A percentile compares a stretch with the other conserved stretches of the same genome.
phyloP scores from a whole-genome alignment of 2,329 filamentous ascomycete species.

The Zymoseptoria pseudotritici region DNA sequence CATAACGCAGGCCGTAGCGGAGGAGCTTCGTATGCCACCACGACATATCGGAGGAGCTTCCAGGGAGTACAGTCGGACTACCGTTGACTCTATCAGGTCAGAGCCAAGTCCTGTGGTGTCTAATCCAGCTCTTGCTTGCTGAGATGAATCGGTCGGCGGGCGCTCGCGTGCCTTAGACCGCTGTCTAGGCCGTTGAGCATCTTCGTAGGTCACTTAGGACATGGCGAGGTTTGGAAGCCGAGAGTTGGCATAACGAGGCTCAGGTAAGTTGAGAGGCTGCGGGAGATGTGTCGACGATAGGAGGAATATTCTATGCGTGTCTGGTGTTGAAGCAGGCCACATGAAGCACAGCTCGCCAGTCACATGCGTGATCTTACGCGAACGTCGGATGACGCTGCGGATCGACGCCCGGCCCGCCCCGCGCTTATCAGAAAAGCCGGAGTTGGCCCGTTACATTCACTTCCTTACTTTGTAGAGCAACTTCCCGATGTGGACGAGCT shows the following conservation, averaged over 20 bases:
- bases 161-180: neutral
- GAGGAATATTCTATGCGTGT: neutral
- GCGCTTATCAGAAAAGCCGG: neutral
- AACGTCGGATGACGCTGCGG: neutral
- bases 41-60: conserved; percentile 1
- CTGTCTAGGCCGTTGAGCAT: neutral
- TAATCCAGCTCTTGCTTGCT: neutral
- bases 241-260: neutral
- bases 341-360: neutral
- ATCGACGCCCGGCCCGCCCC: neutral
- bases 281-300: neutral
- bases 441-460: neutral
- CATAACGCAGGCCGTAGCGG: conserved; percentile 53
- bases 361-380: neutral
- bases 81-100: neutral
- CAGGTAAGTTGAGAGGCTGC: neutral
- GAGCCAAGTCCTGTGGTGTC: neutral
- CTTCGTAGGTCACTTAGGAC: neutral
- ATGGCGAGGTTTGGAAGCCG: neutral
- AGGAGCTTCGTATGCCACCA: conserved; percentile 80
- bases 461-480: neutral
- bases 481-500: neutral
- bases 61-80: neutral
- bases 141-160: neutral
- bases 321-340: neutral